phyloP scores from a whole-genome alignment of 2,329 filamentous ascomycete species.

The Bipolaris oryzae region DNA sequence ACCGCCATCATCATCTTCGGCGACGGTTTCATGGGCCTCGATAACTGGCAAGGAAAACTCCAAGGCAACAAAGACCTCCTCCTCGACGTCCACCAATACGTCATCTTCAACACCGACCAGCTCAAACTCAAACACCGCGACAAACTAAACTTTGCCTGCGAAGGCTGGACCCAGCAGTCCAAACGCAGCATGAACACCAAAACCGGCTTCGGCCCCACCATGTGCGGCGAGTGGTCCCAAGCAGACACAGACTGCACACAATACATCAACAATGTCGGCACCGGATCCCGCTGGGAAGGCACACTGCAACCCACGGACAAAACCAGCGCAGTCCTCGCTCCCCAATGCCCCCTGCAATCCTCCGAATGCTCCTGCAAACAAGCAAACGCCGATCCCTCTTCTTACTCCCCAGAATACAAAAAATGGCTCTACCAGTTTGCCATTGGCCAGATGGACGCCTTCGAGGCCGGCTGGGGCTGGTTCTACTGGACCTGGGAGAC shows the following conservation, averaged over 20 bases:
- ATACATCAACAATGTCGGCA: slow-evolving; percentile 86
- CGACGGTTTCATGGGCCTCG: slow-evolving; percentile 90
- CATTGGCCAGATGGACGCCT: slow-evolving; percentile 93
- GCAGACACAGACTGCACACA: slow-evolving; percentile 93
- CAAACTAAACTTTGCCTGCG: slow-evolving; percentile 87
- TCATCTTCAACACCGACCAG: slow-evolving; percentile 93
- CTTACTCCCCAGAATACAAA: slow-evolving; percentile 78
- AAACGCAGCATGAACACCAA: slow-evolving; percentile 71
- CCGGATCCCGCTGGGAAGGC: slow-evolving; percentile 90
- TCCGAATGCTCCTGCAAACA: slow-evolving; percentile 71
- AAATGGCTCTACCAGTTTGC: slow-evolving; percentile 87
- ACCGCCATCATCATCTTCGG: slow-evolving; percentile 79
- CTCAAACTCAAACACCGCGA: slow-evolving; percentile 79
- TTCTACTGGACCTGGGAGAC: slow-evolving; percentile 99
- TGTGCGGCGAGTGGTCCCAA: slow-evolving; percentile 97
- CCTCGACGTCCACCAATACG: slow-evolving; percentile 97
- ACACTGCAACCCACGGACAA: slow-evolving; percentile 74
- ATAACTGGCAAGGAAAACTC: slow-evolving; percentile 87
- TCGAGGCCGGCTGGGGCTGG: slow-evolving; percentile 95
- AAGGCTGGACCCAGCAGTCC: slow-evolving; percentile 83
- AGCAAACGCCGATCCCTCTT: slow-evolving; percentile 74
- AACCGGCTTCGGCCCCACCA: slow-evolving; percentile 87
- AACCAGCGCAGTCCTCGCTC: slow-evolving; percentile 67
- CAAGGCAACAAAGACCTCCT: slow-evolving; percentile 73
- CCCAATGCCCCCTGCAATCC: slow-evolving; percentile 71